These are phyloP conservation scores for Hypsizygus ulmarius DNA, from an alignment of 1,284 basidiomycete genomes.

Conservation along the genomic window DNA sequence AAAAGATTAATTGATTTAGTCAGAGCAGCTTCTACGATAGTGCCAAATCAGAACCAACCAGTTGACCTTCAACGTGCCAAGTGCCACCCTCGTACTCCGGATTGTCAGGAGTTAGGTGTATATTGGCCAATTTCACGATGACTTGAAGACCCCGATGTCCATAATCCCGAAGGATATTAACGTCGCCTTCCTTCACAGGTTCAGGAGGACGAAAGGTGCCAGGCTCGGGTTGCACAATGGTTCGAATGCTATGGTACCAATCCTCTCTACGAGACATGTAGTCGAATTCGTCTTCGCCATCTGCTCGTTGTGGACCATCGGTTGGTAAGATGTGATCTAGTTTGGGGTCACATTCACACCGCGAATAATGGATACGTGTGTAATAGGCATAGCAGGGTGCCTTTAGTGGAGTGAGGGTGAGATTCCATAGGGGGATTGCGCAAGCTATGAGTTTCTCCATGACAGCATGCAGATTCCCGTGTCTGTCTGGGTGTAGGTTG, in stretches of 20 bases:
- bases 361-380: constrained; percentile 21
- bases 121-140: constrained; percentile 52
- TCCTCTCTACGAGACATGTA: constrained; percentile 13
- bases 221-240: constrained; percentile 18
- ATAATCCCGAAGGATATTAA: constrained; percentile 23
- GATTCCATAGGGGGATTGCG: constrained; percentile 22
- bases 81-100: constrained; percentile 34
- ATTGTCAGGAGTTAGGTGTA: constrained; percentile 44
- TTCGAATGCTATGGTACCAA: constrained; percentile 17
- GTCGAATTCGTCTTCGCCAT: constrained; percentile 18
- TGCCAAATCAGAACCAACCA: constrained; percentile 20
- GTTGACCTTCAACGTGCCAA: constrained; percentile 39
- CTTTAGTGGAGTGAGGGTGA: constrained; percentile 18
- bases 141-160: constrained; percentile 36
- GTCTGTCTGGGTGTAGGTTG: constrained; percentile 18
- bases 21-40: background rate
- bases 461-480: constrained; percentile 16
- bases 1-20: background rate
- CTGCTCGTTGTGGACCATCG: constrained; percentile 14
- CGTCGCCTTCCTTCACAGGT: constrained; percentile 4
- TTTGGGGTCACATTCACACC: constrained; percentile 22
- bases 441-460: constrained; percentile 15
- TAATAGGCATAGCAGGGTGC: background rate
- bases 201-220: constrained; percentile 18
- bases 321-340: constrained; percentile 11